Conservation (phyloP, 2,329 filamentous ascomycete genomes). For the Decorospora gaudefroyi region DNA sequence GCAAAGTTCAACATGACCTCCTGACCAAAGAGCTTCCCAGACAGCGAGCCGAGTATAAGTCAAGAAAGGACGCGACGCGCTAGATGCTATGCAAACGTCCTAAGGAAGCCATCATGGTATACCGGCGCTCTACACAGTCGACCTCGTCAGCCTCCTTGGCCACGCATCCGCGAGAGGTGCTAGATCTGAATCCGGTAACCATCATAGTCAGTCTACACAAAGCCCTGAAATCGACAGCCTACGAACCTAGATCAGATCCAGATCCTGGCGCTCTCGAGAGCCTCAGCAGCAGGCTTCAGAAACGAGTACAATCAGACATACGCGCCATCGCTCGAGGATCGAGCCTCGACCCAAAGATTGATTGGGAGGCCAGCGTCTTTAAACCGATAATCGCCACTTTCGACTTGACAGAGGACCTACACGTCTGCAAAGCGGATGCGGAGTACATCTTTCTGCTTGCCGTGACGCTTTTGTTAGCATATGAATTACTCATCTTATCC, state of each 20-base stretch:
- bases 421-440: not conserved
- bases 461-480: not conserved
- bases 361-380: not conserved
- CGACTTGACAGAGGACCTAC: not conserved
- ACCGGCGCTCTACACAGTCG: not conserved
- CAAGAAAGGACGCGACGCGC: no score
- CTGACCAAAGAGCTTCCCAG: not conserved
- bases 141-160: not conserved
- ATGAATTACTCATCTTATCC: not conserved
- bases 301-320: not conserved
- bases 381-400: not conserved
- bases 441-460: conserved; percentile 6
- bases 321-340: not conserved
- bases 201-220: not conserved
- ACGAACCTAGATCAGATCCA: no score
- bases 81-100: not conserved
- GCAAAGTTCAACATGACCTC: not conserved
- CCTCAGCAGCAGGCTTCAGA: not conserved
- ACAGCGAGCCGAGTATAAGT: not conserved
- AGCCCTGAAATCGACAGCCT: not conserved
- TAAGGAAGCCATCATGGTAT: not conserved
- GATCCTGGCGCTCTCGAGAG: not conserved
- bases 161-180: not conserved
- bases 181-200: not conserved
- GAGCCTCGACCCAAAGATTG: not conserved